These are phyloP conservation scores for Astraeus odoratus DNA, from an alignment of 768 basidiomycete species.

Conservation along the genomic window DNA sequence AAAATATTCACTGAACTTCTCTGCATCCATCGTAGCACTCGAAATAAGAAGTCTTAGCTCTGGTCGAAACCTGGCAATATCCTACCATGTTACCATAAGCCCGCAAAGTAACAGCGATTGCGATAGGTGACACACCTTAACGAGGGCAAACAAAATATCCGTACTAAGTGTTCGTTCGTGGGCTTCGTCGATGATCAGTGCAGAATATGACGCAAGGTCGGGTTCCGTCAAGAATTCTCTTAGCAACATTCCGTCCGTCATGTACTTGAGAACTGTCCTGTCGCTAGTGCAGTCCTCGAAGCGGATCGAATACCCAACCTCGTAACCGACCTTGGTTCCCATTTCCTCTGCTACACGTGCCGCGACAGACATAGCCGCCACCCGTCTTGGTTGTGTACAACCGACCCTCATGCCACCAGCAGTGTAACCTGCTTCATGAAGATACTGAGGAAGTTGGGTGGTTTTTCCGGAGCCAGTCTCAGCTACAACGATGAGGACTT, in stretches of 20 bases:
- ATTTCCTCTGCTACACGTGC: constrained; percentile 99
- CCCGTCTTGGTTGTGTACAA: constrained; percentile 96
- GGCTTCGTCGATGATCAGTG: constrained; percentile 96
- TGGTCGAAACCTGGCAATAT: constrained; percentile 93
- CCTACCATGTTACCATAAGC: constrained; percentile 42
- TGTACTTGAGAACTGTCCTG: constrained; percentile 98
- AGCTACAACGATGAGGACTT: constrained; percentile 94
- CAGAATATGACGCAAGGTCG: constrained; percentile 90
- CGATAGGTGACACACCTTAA: constrained; percentile 69
- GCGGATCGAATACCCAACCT: constrained; percentile 99
- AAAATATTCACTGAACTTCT: constrained; percentile 97
- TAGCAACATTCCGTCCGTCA: constrained; percentile 99
- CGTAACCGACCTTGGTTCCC: constrained; percentile 94
- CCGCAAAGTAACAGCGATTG: constrained; percentile 6
- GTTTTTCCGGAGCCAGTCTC: constrained; percentile 99
- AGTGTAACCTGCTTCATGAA: constrained; percentile 96
- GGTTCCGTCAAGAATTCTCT: constrained; percentile 98
- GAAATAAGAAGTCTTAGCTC: constrained; percentile 92
- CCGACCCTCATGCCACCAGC: constrained; percentile 73
- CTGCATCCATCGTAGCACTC: constrained; percentile 94
- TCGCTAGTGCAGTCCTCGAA: constrained; percentile 99
- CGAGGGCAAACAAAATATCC: constrained; percentile 95
- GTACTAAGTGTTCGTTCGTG: constrained; percentile 97
- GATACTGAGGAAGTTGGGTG: constrained; percentile 95
- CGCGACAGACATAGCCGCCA: constrained; percentile 98